Base-by-base conservation (phyloP, 352 stramenopile species). In the Thraustochytrium sp. region DNA sequence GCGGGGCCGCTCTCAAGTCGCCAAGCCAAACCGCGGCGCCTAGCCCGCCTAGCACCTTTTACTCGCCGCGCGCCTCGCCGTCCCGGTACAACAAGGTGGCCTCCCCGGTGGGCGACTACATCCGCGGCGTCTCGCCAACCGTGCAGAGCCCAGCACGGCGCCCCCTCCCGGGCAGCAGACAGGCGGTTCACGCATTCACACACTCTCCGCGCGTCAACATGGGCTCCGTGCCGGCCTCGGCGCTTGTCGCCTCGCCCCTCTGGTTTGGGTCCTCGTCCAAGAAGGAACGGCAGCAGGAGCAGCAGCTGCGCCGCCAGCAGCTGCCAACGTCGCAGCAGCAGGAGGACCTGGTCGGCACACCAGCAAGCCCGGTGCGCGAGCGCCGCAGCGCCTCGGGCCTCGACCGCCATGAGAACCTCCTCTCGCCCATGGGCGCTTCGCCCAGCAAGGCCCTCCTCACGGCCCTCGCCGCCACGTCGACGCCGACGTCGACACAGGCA, bases 91-190 rank as follows among this genome's bases (percentile, higher is more conserved):
- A 40, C 21, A 54, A 75, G 5, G 62, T 75, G 38, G 36, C 18
- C 31, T 75, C 62, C 4, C 62, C 62, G 5, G 62, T 75, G 38
- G 36, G 38, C 23, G 62, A 75, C 26, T 75, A 75, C 40, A 75
- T 75, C 31, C 62, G 62, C 31, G 62, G 62, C 26, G 26, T 72
- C 59, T 72, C 59, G 9, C 59, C 59, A 9, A 72, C 36, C 9
- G 59, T 72, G 2, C 40, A 49, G 59, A 72, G 59, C 36, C 59
- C 59, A 29, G 21, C 59, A 13, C 59, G 59, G 18, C 48, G 48
- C 48, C 18, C 48, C 16, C 48, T 23, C 48, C n/a, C 48, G 26
- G 9, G 26, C 11, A 16, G 26, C 16, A 49, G 21, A 5, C 23
- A 18, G 18, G 34, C 55, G 26, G 29, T 18, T 65, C 13, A 11